Percentiles rank a stretch among this genome's conserved stretches.
phyloP scores from a whole-genome alignment of 805 yeast genomes.

The Hanseniaspora taiwanica region DNA sequence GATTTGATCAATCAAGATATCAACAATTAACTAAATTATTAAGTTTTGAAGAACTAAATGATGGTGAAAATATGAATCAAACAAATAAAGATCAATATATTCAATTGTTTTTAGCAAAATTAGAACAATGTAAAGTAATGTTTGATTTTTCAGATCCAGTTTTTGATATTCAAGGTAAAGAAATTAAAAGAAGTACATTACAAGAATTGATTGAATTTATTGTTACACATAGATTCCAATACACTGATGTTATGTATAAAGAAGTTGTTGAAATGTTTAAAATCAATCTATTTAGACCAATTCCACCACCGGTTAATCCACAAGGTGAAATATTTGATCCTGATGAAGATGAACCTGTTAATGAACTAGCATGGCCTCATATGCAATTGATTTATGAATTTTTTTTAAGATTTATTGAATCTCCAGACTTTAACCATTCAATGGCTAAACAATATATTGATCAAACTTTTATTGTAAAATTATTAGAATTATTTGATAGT shows the following conservation, averaged over 20 bases:
- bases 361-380: slow-evolving; percentile 96
- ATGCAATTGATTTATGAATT: slow-evolving; percentile 96
- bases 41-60: slow-evolving; percentile 76
- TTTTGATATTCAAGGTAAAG: slow-evolving; percentile 83
- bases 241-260: slow-evolving; percentile 81
- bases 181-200: slow-evolving; percentile 72
- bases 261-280: slow-evolving; percentile 85
- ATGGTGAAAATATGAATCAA: slow-evolving; percentile 46
- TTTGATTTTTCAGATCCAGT: slow-evolving; percentile 93
- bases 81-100: slow-evolving; percentile 1
- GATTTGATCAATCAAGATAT: slow-evolving; percentile 68
- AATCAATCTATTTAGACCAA: slow-evolving; percentile 81
- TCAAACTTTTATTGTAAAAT: slow-evolving; percentile 68
- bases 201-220: slow-evolving; percentile 85
- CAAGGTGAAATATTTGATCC: slow-evolving; percentile 94
- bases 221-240: slow-evolving; percentile 66
- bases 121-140: slow-evolving; percentile 88
- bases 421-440: slow-evolving; percentile 88
- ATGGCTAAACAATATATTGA: slow-evolving; percentile 89
- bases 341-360: slow-evolving; percentile 96
- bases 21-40: slow-evolving; percentile 68
- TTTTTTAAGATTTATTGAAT: slow-evolving; percentile 81
- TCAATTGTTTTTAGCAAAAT: slow-evolving; percentile 62
- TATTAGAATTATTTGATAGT: slow-evolving; percentile 83
- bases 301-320: slow-evolving; percentile 97